phyloP scores from a whole-genome alignment of 2,329 filamentous ascomycete genomes.

The Metarhizium robertsii region DNA sequence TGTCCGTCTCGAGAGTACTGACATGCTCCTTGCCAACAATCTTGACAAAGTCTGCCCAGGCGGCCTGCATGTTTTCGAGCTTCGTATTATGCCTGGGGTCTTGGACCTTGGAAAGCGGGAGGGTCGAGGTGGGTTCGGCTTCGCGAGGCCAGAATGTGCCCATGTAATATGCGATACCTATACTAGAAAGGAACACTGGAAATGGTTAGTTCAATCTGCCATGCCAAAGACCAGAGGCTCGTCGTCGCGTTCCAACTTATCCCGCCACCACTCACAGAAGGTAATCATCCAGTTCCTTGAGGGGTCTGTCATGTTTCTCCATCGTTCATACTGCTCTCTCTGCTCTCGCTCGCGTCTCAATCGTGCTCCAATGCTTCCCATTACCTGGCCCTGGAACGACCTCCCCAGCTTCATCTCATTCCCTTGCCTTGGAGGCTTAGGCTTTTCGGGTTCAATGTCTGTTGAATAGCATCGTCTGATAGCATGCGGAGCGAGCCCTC shows the following conservation, averaged over 20 bases:
- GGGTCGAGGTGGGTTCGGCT: slow-evolving; percentile 45
- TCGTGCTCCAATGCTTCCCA: slow-evolving; percentile 46
- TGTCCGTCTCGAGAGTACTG: slow-evolving; percentile 46
- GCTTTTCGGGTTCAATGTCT: slow-evolving; percentile 25
- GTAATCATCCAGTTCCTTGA: slow-evolving; percentile 42
- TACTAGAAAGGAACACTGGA: slow-evolving; percentile 42
- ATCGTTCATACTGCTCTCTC: slow-evolving; percentile 38
- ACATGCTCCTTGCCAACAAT: slow-evolving; percentile 58
- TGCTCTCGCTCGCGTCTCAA: slow-evolving; percentile 46
- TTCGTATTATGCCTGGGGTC: slow-evolving; percentile 48
- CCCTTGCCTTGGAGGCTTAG: slow-evolving; percentile 19
- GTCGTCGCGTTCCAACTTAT: not conserved
- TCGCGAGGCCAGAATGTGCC: slow-evolving; percentile 46
- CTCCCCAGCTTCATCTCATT: slow-evolving; percentile 29
- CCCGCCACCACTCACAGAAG: slow-evolving; percentile 36
- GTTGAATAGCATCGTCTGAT: slow-evolving; percentile 23
- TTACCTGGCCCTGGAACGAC: slow-evolving; percentile 49
- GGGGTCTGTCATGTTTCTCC: slow-evolving; percentile 29
- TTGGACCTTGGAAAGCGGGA: slow-evolving; percentile 42
- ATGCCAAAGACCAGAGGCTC: not conserved
- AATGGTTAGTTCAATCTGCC: slow-evolving; percentile 3
- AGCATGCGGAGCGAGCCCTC: slow-evolving; percentile 9
- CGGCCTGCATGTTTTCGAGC: slow-evolving; percentile 56
- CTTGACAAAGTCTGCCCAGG: slow-evolving; percentile 59
- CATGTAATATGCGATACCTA: slow-evolving; percentile 46